These are phyloP conservation scores for Hypoxylon sp. DNA, from an alignment of 2,329 filamentous ascomycete species.

Conservation along the genomic window DNA sequence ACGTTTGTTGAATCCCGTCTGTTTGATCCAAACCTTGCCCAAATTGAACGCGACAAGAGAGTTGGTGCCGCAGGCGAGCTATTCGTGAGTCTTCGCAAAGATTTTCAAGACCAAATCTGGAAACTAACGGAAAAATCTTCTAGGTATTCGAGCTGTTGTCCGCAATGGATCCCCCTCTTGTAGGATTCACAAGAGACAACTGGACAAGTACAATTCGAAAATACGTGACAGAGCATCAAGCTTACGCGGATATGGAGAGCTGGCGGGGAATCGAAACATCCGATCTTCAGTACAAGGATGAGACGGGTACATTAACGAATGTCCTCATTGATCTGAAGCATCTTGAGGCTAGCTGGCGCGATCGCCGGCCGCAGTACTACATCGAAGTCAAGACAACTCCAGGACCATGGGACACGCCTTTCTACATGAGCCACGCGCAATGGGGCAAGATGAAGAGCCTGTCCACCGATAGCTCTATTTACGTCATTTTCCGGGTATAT, in stretches of 20 bases:
- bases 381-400: conserved; percentile 63
- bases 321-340: conserved; percentile 49
- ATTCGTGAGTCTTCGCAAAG: conserved; percentile 18
- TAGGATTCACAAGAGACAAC: conserved; percentile 50
- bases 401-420: conserved; percentile 48
- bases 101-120: not conserved
- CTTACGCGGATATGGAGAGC: conserved; percentile 51
- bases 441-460: conserved; percentile 39
- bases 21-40: conserved; percentile 19
- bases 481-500: conserved; percentile 38
- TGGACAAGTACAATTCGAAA: conserved; percentile 60
- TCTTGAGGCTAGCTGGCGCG: conserved; percentile 42
- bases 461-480: conserved; percentile 16
- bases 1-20: conserved; percentile 15
- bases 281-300: conserved; percentile 57
- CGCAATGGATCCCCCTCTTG: conserved; percentile 40
- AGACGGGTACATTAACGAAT: conserved; percentile 45
- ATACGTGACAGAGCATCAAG: conserved; percentile 49
- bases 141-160: conserved; percentile 55
- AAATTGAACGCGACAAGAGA: conserved; percentile 36
- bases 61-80: conserved; percentile 37
- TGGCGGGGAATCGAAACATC: conserved; percentile 56
- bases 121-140: not conserved
- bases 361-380: conserved; percentile 50
- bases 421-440: conserved; percentile 58